Conservation (phyloP, 352 stramenopile species). For the Ophiocytium majus region DNA sequence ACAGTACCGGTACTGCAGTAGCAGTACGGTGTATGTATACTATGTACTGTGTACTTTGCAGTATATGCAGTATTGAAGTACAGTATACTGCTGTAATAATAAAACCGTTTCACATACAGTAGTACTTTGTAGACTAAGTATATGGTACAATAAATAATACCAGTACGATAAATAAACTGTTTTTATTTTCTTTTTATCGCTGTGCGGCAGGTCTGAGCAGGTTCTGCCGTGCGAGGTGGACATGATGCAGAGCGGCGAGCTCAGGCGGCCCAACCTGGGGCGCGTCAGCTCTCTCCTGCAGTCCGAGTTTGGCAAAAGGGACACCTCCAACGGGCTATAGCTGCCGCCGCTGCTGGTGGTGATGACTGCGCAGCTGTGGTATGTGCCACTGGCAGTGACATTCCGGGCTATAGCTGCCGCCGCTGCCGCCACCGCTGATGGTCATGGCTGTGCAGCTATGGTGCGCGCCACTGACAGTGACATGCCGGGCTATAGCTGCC, state of each 20-base stretch:
- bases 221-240: slow-evolving; percentile 6
- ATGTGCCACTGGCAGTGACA: too few relatives aligned
- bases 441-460: too few relatives aligned
- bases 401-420: too few relatives aligned
- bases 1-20: neutral
- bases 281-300: neutral
- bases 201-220: neutral
- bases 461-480: too few relatives aligned
- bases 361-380: neutral
- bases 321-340: neutral
- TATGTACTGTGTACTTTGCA: neutral
- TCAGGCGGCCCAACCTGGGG: neutral
- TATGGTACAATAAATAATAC: neutral
- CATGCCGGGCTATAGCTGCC: too few relatives aligned
- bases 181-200: neutral
- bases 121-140: neutral
- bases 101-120: neutral
- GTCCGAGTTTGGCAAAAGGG: neutral
- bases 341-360: neutral
- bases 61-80: neutral
- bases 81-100: neutral
- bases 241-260: neutral
- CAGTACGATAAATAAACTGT: neutral
- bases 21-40: neutral
- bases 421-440: too few relatives aligned